Percentiles rank a stretch among this genome's conserved stretches.
These are phyloP conservation scores for Yamagishiella unicocca DNA, from an alignment of 139 green algal genomes.

Conservation along the genomic window DNA sequence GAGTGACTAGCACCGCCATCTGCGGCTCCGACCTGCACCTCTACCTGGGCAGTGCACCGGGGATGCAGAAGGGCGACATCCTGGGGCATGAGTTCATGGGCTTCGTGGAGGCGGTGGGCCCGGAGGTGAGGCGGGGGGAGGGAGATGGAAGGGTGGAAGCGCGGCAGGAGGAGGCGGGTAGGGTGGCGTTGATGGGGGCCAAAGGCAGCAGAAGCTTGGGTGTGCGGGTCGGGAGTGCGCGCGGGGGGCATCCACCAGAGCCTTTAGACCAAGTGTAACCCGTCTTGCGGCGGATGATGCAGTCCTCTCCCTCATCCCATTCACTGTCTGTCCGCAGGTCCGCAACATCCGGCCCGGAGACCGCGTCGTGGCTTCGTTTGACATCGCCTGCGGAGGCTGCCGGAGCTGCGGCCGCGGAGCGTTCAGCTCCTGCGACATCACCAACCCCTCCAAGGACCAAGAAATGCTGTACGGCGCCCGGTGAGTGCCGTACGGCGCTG, in stretches of 20 bases:
- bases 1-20: conserved; percentile 76
- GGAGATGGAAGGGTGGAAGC: too few species aligned
- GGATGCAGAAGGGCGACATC: conserved; percentile 76
- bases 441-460: conserved; percentile 69
- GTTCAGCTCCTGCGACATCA: conserved; percentile 69
- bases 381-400: conserved; percentile 81
- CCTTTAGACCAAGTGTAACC: too few species aligned
- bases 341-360: conserved; percentile 69
- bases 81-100: conserved; percentile 88
- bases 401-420: conserved; percentile 66
- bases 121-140: conserved; percentile 22
- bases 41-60: conserved; percentile 60
- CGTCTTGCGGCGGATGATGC: too few species aligned
- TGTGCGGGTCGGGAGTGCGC: too few species aligned
- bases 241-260: too few species aligned
- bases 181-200: too few species aligned
- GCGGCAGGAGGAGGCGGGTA: too few species aligned
- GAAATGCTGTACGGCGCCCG: conserved; percentile 59
- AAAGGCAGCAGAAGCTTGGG: too few species aligned
- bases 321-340: conserved; percentile 38
- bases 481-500: not conserved
- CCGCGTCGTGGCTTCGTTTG: conserved; percentile 78
- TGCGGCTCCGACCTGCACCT: conserved; percentile 86
- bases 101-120: conserved; percentile 70
- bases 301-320: too few species aligned